Percentiles rank a stretch among this genome's conserved stretches.
phyloP scores from a whole-genome alignment of 2,329 filamentous ascomycete species.

The Lachnellula cervina region DNA sequence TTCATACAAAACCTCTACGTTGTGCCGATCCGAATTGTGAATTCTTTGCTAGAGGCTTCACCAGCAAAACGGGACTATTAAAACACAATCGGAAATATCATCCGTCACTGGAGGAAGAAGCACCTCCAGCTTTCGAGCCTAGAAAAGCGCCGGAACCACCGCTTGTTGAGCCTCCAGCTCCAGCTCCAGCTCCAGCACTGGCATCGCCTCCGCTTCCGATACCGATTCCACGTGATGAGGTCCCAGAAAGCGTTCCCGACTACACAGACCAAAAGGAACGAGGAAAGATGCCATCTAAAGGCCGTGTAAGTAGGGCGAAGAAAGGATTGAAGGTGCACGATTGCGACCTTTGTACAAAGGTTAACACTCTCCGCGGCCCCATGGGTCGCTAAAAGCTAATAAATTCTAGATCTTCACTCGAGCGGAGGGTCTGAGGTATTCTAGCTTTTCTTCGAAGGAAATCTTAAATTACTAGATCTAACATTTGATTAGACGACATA shows the following conservation, averaged over 20 bases:
- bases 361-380: neutral
- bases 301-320: slow-evolving; percentile 4
- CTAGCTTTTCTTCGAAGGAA: neutral
- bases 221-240: neutral
- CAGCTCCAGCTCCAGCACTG: neutral
- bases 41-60: slow-evolving; percentile 6
- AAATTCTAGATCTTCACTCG: neutral
- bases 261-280: too few species aligned
- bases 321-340: slow-evolving; percentile 4
- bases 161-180: neutral
- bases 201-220: neutral
- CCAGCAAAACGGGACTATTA: slow-evolving; percentile 1
- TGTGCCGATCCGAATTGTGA: slow-evolving; percentile 8
- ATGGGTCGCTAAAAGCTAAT: neutral
- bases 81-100: slow-evolving; percentile 13
- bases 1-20: slow-evolving; percentile 7
- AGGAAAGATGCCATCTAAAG: neutral
- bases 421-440: slow-evolving; percentile 8
- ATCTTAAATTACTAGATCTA: neutral
- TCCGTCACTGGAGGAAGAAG: slow-evolving; percentile 6
- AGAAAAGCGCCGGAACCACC: neutral
- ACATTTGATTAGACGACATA: slow-evolving; percentile 1
- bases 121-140: slow-evolving; percentile 4
- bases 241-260: neutral
- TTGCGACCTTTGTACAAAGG: slow-evolving; percentile 9